Conservation (phyloP, 129 eudicot species). For the Flaveria brownii region DNA sequence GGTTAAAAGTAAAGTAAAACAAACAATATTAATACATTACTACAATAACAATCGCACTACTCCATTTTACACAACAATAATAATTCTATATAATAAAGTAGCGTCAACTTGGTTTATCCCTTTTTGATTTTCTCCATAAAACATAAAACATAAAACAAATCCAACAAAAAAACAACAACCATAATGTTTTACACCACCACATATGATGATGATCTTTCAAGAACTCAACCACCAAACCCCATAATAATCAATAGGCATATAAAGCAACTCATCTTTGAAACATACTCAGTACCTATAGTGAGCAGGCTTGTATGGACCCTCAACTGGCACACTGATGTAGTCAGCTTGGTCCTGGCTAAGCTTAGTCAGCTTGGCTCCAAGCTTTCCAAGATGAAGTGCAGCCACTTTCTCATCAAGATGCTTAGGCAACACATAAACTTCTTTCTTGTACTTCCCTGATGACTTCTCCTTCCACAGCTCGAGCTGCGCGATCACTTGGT, state of each 20-base stretch:
- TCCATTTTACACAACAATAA: no score
- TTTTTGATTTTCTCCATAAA: no score
- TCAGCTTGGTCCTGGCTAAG: constrained; percentile 48
- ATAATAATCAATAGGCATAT: constrained; percentile 1
- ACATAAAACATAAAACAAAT: no score
- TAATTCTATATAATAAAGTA: no score
- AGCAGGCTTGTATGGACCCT: constrained; percentile 59
- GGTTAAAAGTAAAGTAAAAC: no score
- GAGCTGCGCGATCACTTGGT: constrained; percentile 53
- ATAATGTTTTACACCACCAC: not conserved
- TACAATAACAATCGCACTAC: no score
- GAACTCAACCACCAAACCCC: constrained; percentile 24
- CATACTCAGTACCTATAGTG: constrained; percentile 46
- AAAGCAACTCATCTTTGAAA: not conserved
- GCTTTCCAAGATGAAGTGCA: constrained; percentile 54
- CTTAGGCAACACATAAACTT: constrained; percentile 46
- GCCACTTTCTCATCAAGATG: constrained; percentile 60
- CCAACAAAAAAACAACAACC: no score
- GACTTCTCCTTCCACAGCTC: constrained; percentile 50
- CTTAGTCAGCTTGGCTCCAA: constrained; percentile 55
- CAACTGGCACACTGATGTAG: constrained; percentile 46
- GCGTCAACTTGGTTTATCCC: no score
- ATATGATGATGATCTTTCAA: not conserved
- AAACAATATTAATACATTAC: no score
- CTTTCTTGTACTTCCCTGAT: constrained; percentile 46